These are phyloP conservation scores for Lecanosticta acicola DNA, from an alignment of 2,329 filamentous ascomycete species.

Conservation along the genomic window DNA sequence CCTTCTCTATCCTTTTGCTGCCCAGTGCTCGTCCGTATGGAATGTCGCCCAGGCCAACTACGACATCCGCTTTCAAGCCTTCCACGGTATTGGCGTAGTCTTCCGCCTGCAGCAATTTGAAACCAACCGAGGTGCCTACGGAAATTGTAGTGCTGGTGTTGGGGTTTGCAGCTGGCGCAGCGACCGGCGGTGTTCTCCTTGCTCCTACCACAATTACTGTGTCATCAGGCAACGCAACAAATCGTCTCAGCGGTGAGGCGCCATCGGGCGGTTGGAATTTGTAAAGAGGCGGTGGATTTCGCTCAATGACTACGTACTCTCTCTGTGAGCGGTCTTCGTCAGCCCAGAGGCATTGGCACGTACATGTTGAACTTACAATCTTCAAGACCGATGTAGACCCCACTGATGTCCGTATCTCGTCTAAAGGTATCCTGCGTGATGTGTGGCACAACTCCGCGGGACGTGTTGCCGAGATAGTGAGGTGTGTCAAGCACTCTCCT, in stretches of 20 bases:
- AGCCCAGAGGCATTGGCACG: slow-evolving; percentile 27
- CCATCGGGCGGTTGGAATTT: slow-evolving; percentile 40
- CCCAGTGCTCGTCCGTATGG: slow-evolving; percentile 48
- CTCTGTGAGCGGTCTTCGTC: slow-evolving; percentile 35
- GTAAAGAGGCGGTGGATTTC: slow-evolving; percentile 50
- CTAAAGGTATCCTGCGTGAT: slow-evolving; percentile 76
- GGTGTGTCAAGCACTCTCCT: slow-evolving; percentile 72
- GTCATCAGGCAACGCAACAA: slow-evolving; percentile 65
- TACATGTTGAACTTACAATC: slow-evolving; percentile 63
- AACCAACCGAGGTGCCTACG: slow-evolving; percentile 82
- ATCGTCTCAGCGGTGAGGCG: slow-evolving; percentile 62
- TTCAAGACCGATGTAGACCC: slow-evolving; percentile 78
- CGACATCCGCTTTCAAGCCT: slow-evolving; percentile 71
- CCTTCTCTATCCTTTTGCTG: slow-evolving; percentile 68
- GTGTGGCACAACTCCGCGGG: slow-evolving; percentile 80
- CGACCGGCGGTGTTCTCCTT: slow-evolving; percentile 69
- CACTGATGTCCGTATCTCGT: slow-evolving; percentile 59
- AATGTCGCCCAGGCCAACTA: slow-evolving; percentile 69
- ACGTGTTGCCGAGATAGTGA: slow-evolving; percentile 72
- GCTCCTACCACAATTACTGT: slow-evolving; percentile 68
- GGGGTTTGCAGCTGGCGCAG: slow-evolving; percentile 54
- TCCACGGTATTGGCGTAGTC: slow-evolving; percentile 63
- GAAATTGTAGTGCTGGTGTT: slow-evolving; percentile 60
- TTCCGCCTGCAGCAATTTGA: slow-evolving; percentile 61
- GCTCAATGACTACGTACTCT: slow-evolving; percentile 56